phyloP scores from a whole-genome alignment of 1,139 yeast genomes.

The Waltiozyma solani region DNA sequence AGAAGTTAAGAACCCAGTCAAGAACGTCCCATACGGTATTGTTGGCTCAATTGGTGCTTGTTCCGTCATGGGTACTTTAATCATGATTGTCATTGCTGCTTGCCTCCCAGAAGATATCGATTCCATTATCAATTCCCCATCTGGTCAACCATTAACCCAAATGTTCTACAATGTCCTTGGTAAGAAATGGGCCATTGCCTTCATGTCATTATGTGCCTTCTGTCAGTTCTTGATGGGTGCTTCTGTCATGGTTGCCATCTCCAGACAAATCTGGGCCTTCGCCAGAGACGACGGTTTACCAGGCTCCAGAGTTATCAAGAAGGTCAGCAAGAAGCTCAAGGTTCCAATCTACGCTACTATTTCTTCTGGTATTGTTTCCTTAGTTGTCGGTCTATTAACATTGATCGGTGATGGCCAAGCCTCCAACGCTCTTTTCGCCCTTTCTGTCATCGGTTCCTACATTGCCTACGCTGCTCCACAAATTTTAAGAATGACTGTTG shows the following conservation, averaged over 20 bases:
- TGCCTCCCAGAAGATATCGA: constrained; percentile 36
- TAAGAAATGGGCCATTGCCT: constrained; percentile 54
- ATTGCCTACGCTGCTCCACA: constrained; percentile 48
- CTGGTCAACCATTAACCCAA: constrained; percentile 57
- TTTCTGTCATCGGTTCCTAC: constrained; percentile 44
- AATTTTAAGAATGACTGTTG: constrained; percentile 32
- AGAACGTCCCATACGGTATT: constrained; percentile 57
- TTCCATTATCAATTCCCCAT: constrained; percentile 29
- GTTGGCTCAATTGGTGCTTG: constrained; percentile 43
- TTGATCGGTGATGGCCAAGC: constrained; percentile 42
- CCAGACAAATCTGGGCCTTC: constrained; percentile 39
- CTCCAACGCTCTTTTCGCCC: constrained; percentile 44
- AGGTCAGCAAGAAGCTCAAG: constrained; percentile 35
- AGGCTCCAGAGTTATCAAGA: constrained; percentile 33
- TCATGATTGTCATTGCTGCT: constrained; percentile 42
- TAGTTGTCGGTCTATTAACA: constrained; percentile 43
- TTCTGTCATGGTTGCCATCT: constrained; percentile 35
- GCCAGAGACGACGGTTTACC: constrained; percentile 39
- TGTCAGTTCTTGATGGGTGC: constrained; percentile 60
- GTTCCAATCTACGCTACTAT: constrained; percentile 49
- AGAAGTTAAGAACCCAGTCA: constrained; percentile 55
- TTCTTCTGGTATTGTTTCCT: constrained; percentile 35
- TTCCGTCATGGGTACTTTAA: constrained; percentile 46
- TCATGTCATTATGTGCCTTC: constrained; percentile 43
- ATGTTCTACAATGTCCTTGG: constrained; percentile 54